Base-by-base conservation (phyloP, 2,329 filamentous ascomycete genomes). In the Penicillium corylophilum region DNA sequence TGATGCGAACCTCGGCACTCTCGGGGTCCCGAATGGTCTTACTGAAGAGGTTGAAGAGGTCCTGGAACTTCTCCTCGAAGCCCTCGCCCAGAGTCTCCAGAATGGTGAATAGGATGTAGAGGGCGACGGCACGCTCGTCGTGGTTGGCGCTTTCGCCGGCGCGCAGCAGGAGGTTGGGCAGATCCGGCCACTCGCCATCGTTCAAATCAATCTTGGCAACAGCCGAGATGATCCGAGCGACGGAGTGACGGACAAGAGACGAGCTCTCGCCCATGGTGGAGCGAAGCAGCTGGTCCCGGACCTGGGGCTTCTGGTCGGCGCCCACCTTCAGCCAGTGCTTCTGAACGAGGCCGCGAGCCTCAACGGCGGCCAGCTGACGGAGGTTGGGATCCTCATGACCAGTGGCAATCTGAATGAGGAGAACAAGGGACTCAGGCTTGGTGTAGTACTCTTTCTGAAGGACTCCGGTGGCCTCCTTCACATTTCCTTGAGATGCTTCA, bases 391-490 rank as follows among this genome's bases (percentile, higher is more conserved):
- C 78, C 54, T 85, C 79, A 73, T 96, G 87, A 52, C 87, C 89
- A 64, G 90, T 88, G 63, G 95, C 82, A 66, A 96, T 86, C 75
- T 96, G 90, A 62, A 97, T 83, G 57, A 97, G 87, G 65, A 89
- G 85, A 50, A 93, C 82, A 51, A 97, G 84, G 15, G 90, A 90
- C 66, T 91, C 84, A 35, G 93, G 88, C 63, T 90, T 84, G 66
- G 85, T 86, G 79, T 95, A 97, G 80, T 90, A 97, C 75, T 89
- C 89, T 75, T 95, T 94, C 75, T 95, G 92, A 54, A 97, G 84
- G 66, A 91, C 86, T 53, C 88, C 85, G 16, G 93, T 99, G 57
- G 92, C 90, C 61, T 88, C 85, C 82, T 96, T 95, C 74, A 95
- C 86, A 75, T 86, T 85, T 64, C 89, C 85, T 61, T 91, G 96